Base-by-base conservation (phyloP, 176 grass and related monocot genomes). In the Carex cristatella region DNA sequence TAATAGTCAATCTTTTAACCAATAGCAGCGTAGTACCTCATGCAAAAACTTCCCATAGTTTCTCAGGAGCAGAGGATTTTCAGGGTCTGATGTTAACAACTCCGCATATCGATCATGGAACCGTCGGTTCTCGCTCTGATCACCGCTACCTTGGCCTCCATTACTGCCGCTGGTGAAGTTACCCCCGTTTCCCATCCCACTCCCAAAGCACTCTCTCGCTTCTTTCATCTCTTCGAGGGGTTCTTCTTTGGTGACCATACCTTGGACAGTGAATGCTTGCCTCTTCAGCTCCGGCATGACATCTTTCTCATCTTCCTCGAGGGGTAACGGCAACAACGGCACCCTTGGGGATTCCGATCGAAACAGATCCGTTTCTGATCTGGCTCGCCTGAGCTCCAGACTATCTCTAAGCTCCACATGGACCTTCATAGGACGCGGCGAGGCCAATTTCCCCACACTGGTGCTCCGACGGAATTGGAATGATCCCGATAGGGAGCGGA, bases 11-110 rank as follows among this genome's bases (percentile, higher is more conserved):
- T 85, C 73, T 10, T 71, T n/a, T 4, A 65, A 65, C 68, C 7
- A 44, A 16, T 54, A 40, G 4, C 4, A 40, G 38, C 5, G 38
- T 40, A 11, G 30, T 79, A 90, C 89, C 88, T 94, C 95, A 68
- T 98, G 88, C 46, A 98, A 81, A 84, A 94, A 98, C 69, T 76
- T 84, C 62, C 89, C 95, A 86, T 98, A 98, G 89, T 98, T 98
- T 65, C 88, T 83, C 16, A 98, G 83, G 7, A 98, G 82, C 27
- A 98, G 91, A 80, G 95, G 73, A 71, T 94, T 94, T 58, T 44
- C 86, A 18, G 95, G 91, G 69, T 98, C 89, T 62, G 90, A 84
- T 48, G 60, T 69, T 51, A 98, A 84, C 88, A 94, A 83, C 74
- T 88, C 82, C 27, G 84, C 82, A 77, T 93, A 98, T 81, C 92